Evolutionary conservation across 768 basidiomycete species (phyloP).

Genomic region (Phlebiopsis gigantea): DNA sequence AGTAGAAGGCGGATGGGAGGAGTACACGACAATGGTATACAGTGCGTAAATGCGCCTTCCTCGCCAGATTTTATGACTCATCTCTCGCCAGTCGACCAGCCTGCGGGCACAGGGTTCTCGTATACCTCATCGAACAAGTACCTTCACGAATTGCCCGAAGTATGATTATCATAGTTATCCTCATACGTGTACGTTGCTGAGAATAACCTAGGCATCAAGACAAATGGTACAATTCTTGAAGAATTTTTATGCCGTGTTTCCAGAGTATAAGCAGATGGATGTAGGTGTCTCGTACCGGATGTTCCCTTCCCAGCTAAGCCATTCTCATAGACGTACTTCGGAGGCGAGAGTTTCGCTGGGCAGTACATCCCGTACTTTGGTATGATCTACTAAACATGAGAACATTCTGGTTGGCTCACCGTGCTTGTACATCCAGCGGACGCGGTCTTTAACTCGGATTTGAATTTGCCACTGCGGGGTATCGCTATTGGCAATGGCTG

Average conservation of each 20-base stretch:
- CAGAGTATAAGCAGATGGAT: constrained; percentile 78
- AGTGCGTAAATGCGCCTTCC: constrained; percentile 52
- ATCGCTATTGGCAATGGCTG: constrained; percentile 96
- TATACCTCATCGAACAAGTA: constrained; percentile 84
- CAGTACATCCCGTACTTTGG: constrained; percentile 98
- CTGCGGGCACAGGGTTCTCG: constrained; percentile 92
- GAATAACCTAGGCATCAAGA: constrained; percentile 49
- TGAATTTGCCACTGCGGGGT: constrained; percentile 65
- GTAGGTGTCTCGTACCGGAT: constrained; percentile 42
- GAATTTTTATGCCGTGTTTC: constrained; percentile 90
- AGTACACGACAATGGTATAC: constrained; percentile 91
- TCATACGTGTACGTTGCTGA: background rate
- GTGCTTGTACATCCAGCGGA: constrained; percentile 73
- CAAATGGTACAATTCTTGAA: constrained; percentile 81
- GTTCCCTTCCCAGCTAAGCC: constrained; percentile 3
- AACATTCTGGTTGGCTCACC: too few species aligned
- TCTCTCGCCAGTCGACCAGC: constrained; percentile 79
- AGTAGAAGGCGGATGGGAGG: constrained; percentile 92
- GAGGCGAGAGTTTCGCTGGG: constrained; percentile 95
- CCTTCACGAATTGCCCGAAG: constrained; percentile 73
- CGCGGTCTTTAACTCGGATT: constrained; percentile 58
- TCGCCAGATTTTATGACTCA: background rate
- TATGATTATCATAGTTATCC: constrained; percentile 20
- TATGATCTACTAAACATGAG: too few species aligned
- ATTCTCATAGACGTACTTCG: constrained; percentile 78